A percentile compares a stretch with the other conserved stretches of the same genome.
These are phyloP conservation scores for Neopestalotiopsis sp. DNA, from an alignment of 2,329 filamentous ascomycete genomes.

Conservation along the genomic window DNA sequence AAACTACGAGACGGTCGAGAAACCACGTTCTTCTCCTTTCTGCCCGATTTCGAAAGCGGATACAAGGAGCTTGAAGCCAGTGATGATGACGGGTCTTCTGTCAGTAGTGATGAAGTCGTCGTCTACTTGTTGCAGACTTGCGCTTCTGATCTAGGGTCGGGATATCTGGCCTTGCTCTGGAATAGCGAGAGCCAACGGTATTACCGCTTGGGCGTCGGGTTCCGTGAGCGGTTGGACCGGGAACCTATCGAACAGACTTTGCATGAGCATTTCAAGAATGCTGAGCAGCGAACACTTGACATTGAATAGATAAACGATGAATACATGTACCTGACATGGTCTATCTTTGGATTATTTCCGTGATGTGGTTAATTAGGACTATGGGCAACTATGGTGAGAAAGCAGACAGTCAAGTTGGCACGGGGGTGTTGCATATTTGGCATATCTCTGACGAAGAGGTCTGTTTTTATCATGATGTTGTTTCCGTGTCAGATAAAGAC, in stretches of 20 bases:
- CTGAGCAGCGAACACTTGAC: background rate
- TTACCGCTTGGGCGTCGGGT: background rate
- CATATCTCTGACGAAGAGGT: too few relatives aligned
- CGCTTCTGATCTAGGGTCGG: background rate
- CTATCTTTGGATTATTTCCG: too few relatives aligned
- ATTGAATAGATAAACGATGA: background rate
- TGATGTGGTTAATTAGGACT: too few relatives aligned
- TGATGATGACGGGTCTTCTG: background rate
- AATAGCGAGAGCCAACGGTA: background rate
- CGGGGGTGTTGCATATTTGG: too few relatives aligned
- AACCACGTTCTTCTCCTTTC: background rate
- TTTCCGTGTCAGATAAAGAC: too few relatives aligned
- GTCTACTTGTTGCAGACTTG: background rate
- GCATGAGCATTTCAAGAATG: background rate
- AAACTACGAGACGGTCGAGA: background rate
- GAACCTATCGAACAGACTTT: background rate
- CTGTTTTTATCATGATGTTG: too few relatives aligned
- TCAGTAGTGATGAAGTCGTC: background rate
- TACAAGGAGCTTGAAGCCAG: background rate
- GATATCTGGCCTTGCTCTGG: background rate
- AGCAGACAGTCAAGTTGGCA: too few relatives aligned
- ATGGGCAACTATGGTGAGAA: too few relatives aligned
- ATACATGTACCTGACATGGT: too few relatives aligned
- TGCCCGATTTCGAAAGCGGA: background rate
- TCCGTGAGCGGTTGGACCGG: background rate